A percentile compares a stretch with the other conserved stretches of the same genome.
Evolutionary conservation across 257 asterid genomes (phyloP).

Genomic region (Solanum habrochaites): DNA sequence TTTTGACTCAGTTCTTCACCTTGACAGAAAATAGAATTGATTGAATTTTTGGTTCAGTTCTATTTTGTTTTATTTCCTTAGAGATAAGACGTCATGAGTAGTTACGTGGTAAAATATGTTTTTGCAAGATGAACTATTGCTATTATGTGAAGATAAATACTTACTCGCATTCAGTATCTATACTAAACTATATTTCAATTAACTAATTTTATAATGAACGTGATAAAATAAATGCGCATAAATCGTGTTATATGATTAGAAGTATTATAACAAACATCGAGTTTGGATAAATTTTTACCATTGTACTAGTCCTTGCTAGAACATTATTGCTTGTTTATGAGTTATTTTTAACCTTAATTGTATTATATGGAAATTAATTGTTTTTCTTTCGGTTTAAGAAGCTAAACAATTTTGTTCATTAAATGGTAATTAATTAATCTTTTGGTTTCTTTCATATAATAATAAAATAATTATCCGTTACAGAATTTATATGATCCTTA

Average conservation of each 20-base stretch:
- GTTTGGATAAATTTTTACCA: background rate
- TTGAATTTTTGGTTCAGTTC: too few relatives aligned
- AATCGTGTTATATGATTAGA: too few relatives aligned
- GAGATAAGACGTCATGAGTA: background rate
- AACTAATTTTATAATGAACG: background rate
- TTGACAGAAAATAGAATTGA: too few relatives aligned
- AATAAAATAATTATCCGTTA: background rate
- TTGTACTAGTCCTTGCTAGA: background rate
- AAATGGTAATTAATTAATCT: background rate
- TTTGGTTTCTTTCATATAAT: background rate
- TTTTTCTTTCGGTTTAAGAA: background rate
- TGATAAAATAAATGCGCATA: background rate
- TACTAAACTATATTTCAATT: fast-evolving
- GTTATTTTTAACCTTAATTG: background rate
- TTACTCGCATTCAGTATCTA: background rate
- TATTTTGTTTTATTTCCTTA: too few relatives aligned
- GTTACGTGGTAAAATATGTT: too few relatives aligned
- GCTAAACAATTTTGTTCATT: background rate
- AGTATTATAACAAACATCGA: background rate
- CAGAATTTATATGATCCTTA: background rate
- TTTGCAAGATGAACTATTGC: too few relatives aligned
- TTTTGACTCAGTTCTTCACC: background rate
- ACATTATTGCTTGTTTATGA: background rate
- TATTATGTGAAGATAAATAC: background rate
- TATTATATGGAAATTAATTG: background rate